Percentiles rank a stretch among this genome's conserved stretches.
These are phyloP conservation scores for Suillus placidus DNA, from an alignment of 768 basidiomycete species.

Conservation along the genomic window DNA sequence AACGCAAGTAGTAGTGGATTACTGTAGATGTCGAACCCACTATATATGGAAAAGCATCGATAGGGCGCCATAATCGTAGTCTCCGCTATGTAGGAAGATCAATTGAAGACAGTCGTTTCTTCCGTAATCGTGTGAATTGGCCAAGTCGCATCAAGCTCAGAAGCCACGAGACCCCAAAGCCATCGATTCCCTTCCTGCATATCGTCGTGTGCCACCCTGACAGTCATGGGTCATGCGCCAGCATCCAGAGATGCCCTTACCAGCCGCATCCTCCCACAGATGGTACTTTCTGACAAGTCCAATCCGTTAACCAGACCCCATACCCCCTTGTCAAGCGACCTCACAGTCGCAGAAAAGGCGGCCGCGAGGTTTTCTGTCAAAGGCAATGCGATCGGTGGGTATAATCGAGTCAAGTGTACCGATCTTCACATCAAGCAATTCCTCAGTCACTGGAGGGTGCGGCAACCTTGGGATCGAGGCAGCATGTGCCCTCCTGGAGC, in stretches of 20 bases:
- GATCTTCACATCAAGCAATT: neutral
- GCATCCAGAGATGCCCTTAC: constrained; percentile 29
- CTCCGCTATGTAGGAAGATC: neutral
- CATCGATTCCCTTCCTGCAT: neutral
- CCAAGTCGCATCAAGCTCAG: neutral
- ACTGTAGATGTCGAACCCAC: neutral
- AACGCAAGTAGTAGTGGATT: neutral
- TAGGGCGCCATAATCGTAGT: neutral
- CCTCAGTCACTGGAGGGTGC: constrained; percentile 46
- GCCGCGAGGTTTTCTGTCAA: constrained; percentile 37
- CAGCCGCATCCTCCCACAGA: constrained; percentile 33
- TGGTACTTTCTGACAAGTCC: constrained; percentile 34
- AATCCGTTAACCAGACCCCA: constrained; percentile 37
- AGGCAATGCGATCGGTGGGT: constrained; percentile 46
- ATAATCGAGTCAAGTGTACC: neutral
- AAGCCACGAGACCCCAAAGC: neutral
- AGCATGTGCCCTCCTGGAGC: constrained; percentile 46
- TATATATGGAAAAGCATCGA: neutral
- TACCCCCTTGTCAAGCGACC: constrained; percentile 19
- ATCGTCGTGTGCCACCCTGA: neutral
- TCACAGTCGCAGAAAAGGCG: constrained; percentile 32
- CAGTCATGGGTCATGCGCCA: constrained; percentile 13
- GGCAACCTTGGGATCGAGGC: constrained; percentile 41
- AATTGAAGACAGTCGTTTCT: neutral
- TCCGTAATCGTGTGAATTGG: constrained; percentile 1